Percentiles rank a stretch among this genome's conserved stretches.
Conservation (phyloP, 148 eudicot species). For the Limonium bicolor region DNA sequence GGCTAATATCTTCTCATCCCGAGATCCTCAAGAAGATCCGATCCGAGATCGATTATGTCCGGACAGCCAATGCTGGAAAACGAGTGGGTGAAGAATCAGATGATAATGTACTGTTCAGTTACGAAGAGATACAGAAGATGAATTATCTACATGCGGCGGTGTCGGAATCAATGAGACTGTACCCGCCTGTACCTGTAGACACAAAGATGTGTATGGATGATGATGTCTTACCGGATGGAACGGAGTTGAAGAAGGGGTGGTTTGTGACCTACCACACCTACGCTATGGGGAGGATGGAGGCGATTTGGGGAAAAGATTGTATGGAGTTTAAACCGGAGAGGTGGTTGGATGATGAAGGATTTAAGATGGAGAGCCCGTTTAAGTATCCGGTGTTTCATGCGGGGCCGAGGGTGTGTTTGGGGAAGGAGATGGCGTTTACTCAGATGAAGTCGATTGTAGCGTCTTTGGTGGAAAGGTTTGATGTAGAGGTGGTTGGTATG, state of each 20-base stretch:
- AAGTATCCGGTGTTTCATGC: constrained; percentile 43
- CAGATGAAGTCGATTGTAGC: constrained; percentile 29
- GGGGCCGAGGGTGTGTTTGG: constrained; percentile 25
- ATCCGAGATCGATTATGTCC: constrained; percentile 1
- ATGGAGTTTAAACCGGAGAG: constrained; percentile 15
- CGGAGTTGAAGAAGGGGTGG: constrained; percentile 18
- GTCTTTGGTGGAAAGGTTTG: constrained; percentile 17
- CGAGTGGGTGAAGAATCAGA: not conserved
- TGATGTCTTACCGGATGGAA: constrained; percentile 29
- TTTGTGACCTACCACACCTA: constrained; percentile 14
- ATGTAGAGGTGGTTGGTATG: constrained; percentile 5
- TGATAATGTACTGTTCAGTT: not conserved
- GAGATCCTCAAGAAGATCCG: constrained; percentile 3
- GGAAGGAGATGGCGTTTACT: constrained; percentile 24
- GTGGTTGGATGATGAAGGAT: constrained; percentile 8
- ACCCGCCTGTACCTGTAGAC: constrained; percentile 24
- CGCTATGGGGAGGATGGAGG: constrained; percentile 27
- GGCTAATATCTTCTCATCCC: constrained; percentile 5
- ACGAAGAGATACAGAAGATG: constrained; percentile 16
- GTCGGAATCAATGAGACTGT: constrained; percentile 22
- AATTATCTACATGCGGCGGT: constrained; percentile 19
- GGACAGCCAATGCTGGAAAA: not conserved
- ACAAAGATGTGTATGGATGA: constrained; percentile 7
- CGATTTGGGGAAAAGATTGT: constrained; percentile 23
- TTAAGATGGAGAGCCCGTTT: constrained; percentile 8